Evolutionary conservation across 345 rosid genomes (phyloP).

Genomic region (Eucalyptus urophylla): DNA sequence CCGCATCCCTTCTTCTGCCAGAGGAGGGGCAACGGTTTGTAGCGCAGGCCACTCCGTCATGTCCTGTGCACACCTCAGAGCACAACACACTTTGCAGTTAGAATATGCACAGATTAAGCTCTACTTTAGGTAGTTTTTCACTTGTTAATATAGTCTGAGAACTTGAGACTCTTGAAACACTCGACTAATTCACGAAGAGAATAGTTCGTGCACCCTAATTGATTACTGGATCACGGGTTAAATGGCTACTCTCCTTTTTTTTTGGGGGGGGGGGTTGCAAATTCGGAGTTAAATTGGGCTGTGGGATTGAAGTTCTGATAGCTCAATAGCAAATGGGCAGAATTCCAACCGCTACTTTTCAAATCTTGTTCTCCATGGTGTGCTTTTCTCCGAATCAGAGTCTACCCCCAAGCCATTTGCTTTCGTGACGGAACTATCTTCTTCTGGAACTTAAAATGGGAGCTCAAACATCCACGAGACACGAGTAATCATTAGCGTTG

Average conservation of each 20-base stretch:
- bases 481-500: neutral
- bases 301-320: neutral
- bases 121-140: neutral
- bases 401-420: neutral
- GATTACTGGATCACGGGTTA: neutral
- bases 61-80: conserved; percentile 9
- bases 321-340: neutral
- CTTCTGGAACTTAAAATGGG: neutral
- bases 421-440: neutral
- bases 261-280: neutral
- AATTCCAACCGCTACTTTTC: neutral
- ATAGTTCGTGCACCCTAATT: no score
- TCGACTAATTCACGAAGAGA: neutral
- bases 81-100: neutral
- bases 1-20: conserved; percentile 88
- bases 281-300: neutral
- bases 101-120: neutral
- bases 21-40: conserved; percentile 69
- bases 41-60: conserved; percentile 52
- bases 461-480: neutral
- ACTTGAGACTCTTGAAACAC: neutral
- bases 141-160: neutral
- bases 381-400: neutral
- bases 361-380: neutral
- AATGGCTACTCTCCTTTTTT: neutral